Percentiles rank a stretch among this genome's conserved stretches.
These are phyloP conservation scores for Phytophthora fragariae DNA, from an alignment of 352 stramenopile species.

Conservation along the genomic window DNA sequence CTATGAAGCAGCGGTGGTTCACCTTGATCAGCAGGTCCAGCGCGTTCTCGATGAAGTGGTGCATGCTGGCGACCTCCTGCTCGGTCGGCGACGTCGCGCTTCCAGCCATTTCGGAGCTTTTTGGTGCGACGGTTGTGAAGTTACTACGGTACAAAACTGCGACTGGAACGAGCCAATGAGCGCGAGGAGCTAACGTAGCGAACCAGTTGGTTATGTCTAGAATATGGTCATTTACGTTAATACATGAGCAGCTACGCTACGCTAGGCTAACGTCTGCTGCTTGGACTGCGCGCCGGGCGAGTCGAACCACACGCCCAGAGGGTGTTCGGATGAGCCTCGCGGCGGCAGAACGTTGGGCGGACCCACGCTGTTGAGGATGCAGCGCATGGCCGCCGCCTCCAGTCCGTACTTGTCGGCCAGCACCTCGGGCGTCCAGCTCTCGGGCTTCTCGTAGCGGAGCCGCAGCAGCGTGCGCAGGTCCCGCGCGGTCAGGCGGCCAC, in stretches of 20 bases:
- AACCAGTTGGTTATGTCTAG: no score
- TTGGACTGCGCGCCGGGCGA: slow-evolving; percentile 10
- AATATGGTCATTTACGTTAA: background rate
- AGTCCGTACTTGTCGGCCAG: slow-evolving; percentile 64
- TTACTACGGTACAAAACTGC: no score
- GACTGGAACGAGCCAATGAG: no score
- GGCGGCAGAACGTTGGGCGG: slow-evolving; percentile 70
- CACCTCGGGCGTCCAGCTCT: slow-evolving; percentile 52
- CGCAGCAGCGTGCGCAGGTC: slow-evolving; percentile 67
- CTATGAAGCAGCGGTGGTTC: background rate
- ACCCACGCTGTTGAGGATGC: slow-evolving; percentile 49
- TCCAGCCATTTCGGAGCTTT: slow-evolving; percentile 41
- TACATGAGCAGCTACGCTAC: background rate
- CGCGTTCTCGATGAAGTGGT: slow-evolving; percentile 88
- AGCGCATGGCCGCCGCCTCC: slow-evolving; percentile 40
- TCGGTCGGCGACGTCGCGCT: slow-evolving; percentile 39
- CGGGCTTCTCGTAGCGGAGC: slow-evolving; percentile 69
- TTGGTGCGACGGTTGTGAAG: no score
- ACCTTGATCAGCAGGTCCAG: slow-evolving; percentile 83
- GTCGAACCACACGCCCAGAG: slow-evolving; percentile 68
- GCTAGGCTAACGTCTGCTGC: background rate
- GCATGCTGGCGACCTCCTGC: slow-evolving; percentile 73
- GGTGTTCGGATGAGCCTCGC: slow-evolving; percentile 54
- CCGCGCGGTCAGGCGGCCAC: slow-evolving; percentile 59
- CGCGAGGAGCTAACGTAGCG: no score